Evolutionary conservation across 1,139 yeast species (phyloP), one percentile per base, ranked within the genome.

Genomic region (Geotrichum histeridarum): DNA sequence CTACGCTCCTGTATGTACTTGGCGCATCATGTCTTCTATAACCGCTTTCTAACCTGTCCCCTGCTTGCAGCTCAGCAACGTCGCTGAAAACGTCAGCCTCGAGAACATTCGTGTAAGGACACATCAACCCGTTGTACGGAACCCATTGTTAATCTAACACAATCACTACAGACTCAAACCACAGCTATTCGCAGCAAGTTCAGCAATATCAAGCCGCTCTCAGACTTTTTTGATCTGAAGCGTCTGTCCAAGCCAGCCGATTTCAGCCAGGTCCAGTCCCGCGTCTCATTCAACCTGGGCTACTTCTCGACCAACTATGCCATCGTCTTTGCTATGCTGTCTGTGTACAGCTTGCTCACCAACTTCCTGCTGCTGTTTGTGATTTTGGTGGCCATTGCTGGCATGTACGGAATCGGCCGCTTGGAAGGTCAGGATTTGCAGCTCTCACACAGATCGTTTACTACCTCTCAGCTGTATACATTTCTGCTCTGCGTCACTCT

Each of bases 151-250:
- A 3, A 22, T 32, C 53, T 43, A 48, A 43, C 49, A n/a, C 11
- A 2, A 8, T 14, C 12, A n/a, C 36, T 18, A 7, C 39, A 55
- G 58, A 61, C 70, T 47, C 79, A 77, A 54, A 70, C 75, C 17
- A 69, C 70, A 30, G 63, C 79, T 5, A 62, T 87, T 44, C 90
- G 84, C 67, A 67, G 77, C 46, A 81, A 85, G 58, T 76, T 90
- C 59, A 75, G 95, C 54, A 82, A 87, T 67, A 73, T 93, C 61
- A 84, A 86, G 69, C 87, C 96, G 43, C 90, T 95, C 45, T 95
- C 88, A 70, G 98, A 93, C 70, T 93, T 93, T 69, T 88, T 93
- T 66, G 98, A 93, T 69, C 74, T 87, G 66, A 86, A 93, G 72
- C 84, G 96, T 68, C 70, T 93, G 59, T 86, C 95, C 49, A 90